Percentiles rank a stretch among this genome's conserved stretches.
phyloP scores from a whole-genome alignment of 306 rosid species.

The Quercus rubra region DNA sequence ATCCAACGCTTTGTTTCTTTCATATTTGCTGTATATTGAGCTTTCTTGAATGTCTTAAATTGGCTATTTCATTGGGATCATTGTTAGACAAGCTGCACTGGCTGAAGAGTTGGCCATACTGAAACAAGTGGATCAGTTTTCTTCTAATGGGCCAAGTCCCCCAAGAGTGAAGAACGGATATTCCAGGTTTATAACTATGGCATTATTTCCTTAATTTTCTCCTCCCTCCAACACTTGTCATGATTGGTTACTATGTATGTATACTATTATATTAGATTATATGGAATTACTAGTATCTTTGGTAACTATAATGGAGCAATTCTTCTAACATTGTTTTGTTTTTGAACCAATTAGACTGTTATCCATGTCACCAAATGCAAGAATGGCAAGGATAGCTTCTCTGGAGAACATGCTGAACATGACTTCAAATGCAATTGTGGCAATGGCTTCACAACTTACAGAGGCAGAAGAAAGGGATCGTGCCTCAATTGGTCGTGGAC shows the following conservation, averaged over 20 bases:
- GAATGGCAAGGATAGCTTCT: conserved; percentile 67
- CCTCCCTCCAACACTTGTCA: background rate
- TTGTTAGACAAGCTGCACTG: conserved; percentile 53
- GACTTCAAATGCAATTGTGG: conserved; percentile 60
- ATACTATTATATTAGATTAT: background rate
- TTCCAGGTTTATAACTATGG: conserved; percentile 38
- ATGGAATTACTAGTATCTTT: background rate
- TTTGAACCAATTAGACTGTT: conserved; percentile 41
- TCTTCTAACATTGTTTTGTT: background rate
- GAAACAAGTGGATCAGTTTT: conserved; percentile 51
- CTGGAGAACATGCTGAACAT: conserved; percentile 66
- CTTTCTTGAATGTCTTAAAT: background rate
- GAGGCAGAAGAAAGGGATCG: conserved; percentile 76
- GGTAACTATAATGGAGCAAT: conserved; percentile 13
- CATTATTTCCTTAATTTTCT: background rate
- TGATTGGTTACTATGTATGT: background rate
- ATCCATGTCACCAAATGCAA: conserved; percentile 63
- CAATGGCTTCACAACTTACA: conserved; percentile 73
- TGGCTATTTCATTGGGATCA: conserved; percentile 19
- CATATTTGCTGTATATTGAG: conserved; percentile 1
- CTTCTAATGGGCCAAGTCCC: conserved; percentile 39
- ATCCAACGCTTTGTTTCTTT: conserved; percentile 8
- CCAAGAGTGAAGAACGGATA: conserved; percentile 42
- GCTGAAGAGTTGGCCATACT: conserved; percentile 61
- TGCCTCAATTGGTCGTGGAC: conserved; percentile 53